These are phyloP conservation scores for Fraxinus americana DNA, from an alignment of 257 asterid species.

Conservation along the genomic window DNA sequence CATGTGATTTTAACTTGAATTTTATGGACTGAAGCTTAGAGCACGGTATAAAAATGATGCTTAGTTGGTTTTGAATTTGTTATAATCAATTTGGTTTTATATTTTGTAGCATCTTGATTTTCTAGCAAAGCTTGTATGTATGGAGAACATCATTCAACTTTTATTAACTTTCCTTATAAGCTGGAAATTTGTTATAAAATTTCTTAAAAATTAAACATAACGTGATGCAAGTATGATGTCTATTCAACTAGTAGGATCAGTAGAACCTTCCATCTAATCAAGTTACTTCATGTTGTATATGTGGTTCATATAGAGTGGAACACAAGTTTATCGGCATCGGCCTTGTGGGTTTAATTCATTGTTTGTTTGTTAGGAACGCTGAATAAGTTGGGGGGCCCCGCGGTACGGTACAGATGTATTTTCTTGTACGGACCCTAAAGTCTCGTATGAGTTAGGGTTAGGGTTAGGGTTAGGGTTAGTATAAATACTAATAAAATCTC, in stretches of 20 bases:
- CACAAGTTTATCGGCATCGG: too few species aligned
- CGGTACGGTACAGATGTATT: too few species aligned
- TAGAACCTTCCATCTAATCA: neutral
- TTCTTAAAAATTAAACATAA: constrained; percentile 1
- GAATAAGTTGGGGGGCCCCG: too few species aligned
- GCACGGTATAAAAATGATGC: constrained; percentile 12
- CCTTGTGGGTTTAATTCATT: too few species aligned
- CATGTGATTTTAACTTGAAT: constrained; percentile 13
- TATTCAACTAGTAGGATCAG: neutral
- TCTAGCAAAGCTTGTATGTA: neutral
- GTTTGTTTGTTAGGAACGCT: too few species aligned
- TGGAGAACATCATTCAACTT: neutral
- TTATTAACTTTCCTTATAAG: neutral
- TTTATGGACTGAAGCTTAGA: constrained; percentile 17
- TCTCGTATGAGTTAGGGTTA: too few species aligned
- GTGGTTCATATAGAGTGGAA: too few species aligned
- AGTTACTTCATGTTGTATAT: neutral
- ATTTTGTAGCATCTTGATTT: neutral
- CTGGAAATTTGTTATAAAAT: constrained; percentile 4
- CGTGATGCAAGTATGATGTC: constrained; percentile 1
- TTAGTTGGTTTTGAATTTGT: constrained; percentile 2
- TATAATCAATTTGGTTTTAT: neutral
- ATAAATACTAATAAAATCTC: too few species aligned
- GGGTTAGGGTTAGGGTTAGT: too few species aligned
- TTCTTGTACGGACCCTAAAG: too few species aligned